phyloP scores from a whole-genome alignment of 306 rosid species.

The Quercus dentata region DNA sequence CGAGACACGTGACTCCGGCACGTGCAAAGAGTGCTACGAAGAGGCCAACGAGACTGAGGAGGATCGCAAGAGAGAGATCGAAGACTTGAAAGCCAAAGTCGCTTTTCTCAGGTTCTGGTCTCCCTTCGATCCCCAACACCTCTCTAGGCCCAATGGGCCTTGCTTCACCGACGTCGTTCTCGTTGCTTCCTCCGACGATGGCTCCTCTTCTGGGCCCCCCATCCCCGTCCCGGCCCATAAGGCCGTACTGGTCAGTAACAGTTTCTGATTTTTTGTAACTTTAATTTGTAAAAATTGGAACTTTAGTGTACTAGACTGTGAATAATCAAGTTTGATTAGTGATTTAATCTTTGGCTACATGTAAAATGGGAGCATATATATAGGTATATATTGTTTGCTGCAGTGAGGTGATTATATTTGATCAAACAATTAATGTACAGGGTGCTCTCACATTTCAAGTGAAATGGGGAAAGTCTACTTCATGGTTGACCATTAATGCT shows the following conservation, averaged over 20 bases:
- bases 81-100: constrained; percentile 60
- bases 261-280: too few species aligned
- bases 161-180: constrained; percentile 54
- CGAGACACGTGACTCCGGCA: constrained; percentile 44
- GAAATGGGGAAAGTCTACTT: too few species aligned
- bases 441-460: too few species aligned
- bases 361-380: too few species aligned
- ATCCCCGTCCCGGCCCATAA: constrained; percentile 71
- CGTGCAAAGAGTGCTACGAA: constrained; percentile 79
- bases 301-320: too few species aligned
- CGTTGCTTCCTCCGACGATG: constrained; percentile 35
- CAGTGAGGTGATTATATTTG: too few species aligned
- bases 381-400: too few species aligned
- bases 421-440: too few species aligned
- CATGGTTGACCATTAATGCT: too few species aligned
- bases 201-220: constrained; percentile 6
- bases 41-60: constrained; percentile 80
- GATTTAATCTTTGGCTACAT: too few species aligned
- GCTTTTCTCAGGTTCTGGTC: constrained; percentile 52
- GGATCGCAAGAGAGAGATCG: constrained; percentile 76
- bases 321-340: too few species aligned
- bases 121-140: constrained; percentile 25
- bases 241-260: constrained; percentile 64
- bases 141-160: constrained; percentile 17
- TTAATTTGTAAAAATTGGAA: too few species aligned